Conservation (phyloP, 2,329 filamentous ascomycete species). For the Chaetothyriales sp. region DNA sequence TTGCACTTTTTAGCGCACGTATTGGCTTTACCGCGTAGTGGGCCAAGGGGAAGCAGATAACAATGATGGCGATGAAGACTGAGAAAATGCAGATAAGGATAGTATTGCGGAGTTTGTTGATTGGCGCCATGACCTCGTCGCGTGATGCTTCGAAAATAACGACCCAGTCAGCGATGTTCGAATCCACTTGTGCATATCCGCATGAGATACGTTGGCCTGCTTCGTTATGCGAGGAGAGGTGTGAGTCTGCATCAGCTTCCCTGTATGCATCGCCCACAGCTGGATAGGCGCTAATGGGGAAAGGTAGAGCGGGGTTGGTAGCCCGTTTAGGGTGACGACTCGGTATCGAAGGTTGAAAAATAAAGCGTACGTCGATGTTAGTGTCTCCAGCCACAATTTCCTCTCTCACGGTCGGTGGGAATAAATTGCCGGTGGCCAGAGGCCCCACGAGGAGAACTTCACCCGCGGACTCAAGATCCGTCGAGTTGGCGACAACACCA, state of each 20-base stretch:
- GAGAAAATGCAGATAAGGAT: conserved; percentile 73
- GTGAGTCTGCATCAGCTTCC: conserved; percentile 47
- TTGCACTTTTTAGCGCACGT: conserved; percentile 57
- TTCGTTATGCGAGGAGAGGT: conserved; percentile 54
- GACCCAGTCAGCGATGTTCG: conserved; percentile 62
- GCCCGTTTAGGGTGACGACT: conserved; percentile 8
- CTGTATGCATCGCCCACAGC: conserved; percentile 44
- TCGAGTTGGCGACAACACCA: conserved; percentile 41
- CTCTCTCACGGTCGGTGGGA: conserved; percentile 24
- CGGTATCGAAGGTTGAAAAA: conserved; percentile 45
- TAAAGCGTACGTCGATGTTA: conserved; percentile 36
- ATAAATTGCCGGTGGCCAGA: conserved; percentile 51
- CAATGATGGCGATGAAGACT: conserved; percentile 57
- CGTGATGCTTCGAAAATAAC: conserved; percentile 64
- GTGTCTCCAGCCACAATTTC: conserved; percentile 1
- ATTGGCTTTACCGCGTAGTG: conserved; percentile 72
- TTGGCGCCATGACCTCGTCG: conserved; percentile 60
- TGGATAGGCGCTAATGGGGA: conserved; percentile 48
- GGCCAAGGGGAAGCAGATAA: conserved; percentile 49
- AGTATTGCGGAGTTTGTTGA: conserved; percentile 60
- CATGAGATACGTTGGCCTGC: conserved; percentile 55
- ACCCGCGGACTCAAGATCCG: conserved; percentile 54
- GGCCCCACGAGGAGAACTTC: conserved; percentile 59
- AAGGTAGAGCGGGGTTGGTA: conserved; percentile 34
- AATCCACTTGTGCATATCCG: conserved; percentile 59